phyloP scores from a whole-genome alignment of 2,329 filamentous ascomycete genomes.

The Xylariaceae sp. region DNA sequence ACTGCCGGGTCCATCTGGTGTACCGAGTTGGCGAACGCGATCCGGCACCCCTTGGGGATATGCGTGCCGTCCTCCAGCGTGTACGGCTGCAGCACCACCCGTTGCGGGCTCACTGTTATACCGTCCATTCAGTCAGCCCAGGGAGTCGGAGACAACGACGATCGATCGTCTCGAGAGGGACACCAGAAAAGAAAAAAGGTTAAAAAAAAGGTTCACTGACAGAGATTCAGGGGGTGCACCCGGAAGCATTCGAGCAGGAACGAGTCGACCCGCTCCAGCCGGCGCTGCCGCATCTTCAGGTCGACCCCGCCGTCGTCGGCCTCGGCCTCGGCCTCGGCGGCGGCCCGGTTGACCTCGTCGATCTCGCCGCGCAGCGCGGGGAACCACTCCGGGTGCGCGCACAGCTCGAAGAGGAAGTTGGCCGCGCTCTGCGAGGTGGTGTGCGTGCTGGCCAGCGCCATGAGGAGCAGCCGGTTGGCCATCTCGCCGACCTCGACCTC shows the following conservation, averaged over 20 bases:
- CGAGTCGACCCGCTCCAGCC: conserved; percentile 4
- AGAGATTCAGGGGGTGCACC: conserved; percentile 1
- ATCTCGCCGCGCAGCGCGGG: conserved; percentile 2
- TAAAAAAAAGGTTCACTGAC: not conserved
- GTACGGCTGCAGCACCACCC: conserved; percentile 1
- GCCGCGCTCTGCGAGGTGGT: conserved; percentile 1
- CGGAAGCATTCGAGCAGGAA: conserved; percentile 5
- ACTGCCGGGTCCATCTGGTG: conserved; percentile 3
- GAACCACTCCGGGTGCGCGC: conserved; percentile 3
- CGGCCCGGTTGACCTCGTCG: too few relatives aligned
- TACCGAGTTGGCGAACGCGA: conserved; percentile 2
- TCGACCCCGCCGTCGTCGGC: too few relatives aligned
- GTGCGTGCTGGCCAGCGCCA: conserved; percentile 3
- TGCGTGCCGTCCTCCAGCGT: conserved; percentile 3
- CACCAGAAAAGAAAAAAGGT: not conserved
- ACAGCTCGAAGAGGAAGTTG: conserved; percentile 2
- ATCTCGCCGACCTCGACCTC: conserved; percentile 1
- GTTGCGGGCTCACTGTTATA: conserved; percentile 2
- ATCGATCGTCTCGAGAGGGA: too few relatives aligned
- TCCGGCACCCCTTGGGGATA: conserved; percentile 3
- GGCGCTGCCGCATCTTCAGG: not conserved
- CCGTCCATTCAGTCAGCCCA: too few relatives aligned
- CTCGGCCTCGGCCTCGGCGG: too few relatives aligned
- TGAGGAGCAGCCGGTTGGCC: not conserved
- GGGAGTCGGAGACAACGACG: too few relatives aligned